Percentiles rank a stretch among this genome's conserved stretches.
These are phyloP conservation scores for Backusella morwellensis DNA, from an alignment of 192 early-diverging fungal genomes.

Conservation along the genomic window DNA sequence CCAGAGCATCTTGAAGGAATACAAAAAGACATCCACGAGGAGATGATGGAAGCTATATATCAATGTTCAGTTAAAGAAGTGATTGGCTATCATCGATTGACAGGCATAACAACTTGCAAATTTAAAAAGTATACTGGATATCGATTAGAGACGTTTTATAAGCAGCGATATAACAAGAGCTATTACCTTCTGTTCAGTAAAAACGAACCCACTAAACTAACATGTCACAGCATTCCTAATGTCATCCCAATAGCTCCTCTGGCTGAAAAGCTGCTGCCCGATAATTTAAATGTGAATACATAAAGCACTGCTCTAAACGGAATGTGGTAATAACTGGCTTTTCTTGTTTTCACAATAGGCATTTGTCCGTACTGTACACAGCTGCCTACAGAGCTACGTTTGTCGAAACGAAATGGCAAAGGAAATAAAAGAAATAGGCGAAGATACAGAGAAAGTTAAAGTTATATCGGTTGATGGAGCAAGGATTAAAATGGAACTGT, in stretches of 20 bases:
- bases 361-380: neutral
- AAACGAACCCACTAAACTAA: neutral
- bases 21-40: neutral
- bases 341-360: neutral
- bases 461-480: neutral
- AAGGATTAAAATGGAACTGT: neutral
- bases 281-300: neutral
- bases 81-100: neutral
- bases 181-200: neutral
- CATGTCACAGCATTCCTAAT: neutral
- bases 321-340: neutral
- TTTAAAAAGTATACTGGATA: neutral
- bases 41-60: neutral
- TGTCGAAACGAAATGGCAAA: neutral
- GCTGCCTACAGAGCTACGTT: neutral
- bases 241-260: neutral
- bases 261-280: neutral
- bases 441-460: neutral
- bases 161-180: neutral
- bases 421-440: neutral
- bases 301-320: neutral
- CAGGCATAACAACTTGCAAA: neutral
- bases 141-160: neutral
- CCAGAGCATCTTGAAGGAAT: neutral
- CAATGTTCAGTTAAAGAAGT: neutral